Percentiles rank a stretch among this genome's conserved stretches.
Evolutionary conservation across 2,329 filamentous ascomycete species (phyloP).

Genomic region (Colletotrichum destructivum): DNA sequence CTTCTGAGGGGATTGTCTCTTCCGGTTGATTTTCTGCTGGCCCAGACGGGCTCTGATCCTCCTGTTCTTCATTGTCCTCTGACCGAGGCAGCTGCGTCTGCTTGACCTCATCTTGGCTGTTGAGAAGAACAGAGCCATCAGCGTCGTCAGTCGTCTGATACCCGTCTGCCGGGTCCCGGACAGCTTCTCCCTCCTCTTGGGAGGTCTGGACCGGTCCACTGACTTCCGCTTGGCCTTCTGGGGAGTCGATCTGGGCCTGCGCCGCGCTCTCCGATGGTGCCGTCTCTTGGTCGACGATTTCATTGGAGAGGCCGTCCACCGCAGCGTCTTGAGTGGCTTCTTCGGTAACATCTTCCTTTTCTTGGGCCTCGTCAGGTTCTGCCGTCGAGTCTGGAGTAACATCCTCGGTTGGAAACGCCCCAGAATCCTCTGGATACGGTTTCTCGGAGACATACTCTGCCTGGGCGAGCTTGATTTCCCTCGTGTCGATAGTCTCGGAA

Average conservation of each 20-base stretch:
- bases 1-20: not conserved
- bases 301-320: not conserved
- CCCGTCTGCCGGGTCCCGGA: not conserved
- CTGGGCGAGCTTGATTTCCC: not conserved
- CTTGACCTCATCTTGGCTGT: not conserved
- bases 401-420: not conserved
- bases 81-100: too few relatives aligned
- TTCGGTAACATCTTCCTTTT: not conserved
- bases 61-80: not conserved
- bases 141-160: not conserved
- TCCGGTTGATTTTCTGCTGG: not conserved
- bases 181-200: conserved; percentile 28
- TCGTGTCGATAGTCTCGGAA: not conserved
- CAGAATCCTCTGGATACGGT: not conserved
- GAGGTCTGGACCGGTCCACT: conserved; percentile 29
- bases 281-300: not conserved
- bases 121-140: not conserved
- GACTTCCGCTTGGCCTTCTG: conserved; percentile 33
- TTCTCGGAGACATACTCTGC: not conserved
- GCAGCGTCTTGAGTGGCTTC: not conserved
- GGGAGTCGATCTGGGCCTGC: conserved; percentile 52
- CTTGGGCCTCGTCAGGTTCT: not conserved
- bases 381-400: not conserved
- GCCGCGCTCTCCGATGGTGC: conserved; percentile 38
- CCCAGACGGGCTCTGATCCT: not conserved